These are phyloP conservation scores for Melocanna baccifera DNA, from an alignment of 176 grass and related monocot species.

Conservation along the genomic window DNA sequence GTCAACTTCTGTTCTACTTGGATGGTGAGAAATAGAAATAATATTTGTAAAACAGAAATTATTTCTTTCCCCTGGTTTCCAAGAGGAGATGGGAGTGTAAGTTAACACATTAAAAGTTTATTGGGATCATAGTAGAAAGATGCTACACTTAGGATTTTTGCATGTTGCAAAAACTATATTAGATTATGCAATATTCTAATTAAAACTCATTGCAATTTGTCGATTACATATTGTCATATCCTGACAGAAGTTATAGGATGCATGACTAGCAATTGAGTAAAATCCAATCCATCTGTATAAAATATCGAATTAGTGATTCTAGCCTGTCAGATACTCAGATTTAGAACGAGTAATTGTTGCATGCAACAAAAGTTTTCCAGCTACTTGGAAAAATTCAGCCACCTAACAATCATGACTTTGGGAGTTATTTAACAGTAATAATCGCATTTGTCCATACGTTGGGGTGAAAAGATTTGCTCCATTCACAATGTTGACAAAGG, in stretches of 20 bases:
- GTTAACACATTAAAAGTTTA: background rate
- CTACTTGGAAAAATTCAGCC: background rate
- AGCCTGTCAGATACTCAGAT: background rate
- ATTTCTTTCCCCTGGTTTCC: background rate
- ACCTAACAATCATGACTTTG: background rate
- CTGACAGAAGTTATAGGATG: background rate
- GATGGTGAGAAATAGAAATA: background rate
- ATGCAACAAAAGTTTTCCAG: background rate
- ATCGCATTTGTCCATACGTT: background rate
- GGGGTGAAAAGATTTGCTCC: background rate
- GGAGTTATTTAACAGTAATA: background rate
- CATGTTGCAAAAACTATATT: background rate
- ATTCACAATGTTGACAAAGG: background rate
- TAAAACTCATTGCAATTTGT: background rate
- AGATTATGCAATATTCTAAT: background rate
- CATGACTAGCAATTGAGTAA: background rate
- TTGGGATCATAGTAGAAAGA: background rate
- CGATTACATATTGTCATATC: background rate
- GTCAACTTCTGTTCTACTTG: background rate
- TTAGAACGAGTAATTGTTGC: background rate
- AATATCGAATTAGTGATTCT: background rate
- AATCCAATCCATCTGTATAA: slow-evolving; percentile 2
- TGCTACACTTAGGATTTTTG: background rate
- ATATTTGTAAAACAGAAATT: background rate
- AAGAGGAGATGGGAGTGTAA: background rate